Base-by-base conservation (phyloP, 306 rosid species). In the Lathyrus oleraceus region DNA sequence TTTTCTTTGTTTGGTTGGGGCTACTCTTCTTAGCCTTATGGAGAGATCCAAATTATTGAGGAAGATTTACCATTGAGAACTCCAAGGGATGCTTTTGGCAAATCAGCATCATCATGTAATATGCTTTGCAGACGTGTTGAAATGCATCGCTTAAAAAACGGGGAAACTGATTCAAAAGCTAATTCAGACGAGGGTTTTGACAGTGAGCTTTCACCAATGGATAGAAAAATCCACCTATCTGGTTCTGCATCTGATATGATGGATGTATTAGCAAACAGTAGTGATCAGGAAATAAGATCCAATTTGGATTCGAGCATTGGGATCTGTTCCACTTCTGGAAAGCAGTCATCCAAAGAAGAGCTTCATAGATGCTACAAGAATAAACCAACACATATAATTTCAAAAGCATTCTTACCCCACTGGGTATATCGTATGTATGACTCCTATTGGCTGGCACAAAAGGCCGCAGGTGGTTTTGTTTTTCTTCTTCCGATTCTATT, bases 401-500 rank as follows among this genome's bases (percentile, higher is more conserved):
- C 97, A 40, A 85, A 75, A 72, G 89, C 96, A 69, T 90, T 83
- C 72, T 93, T 70, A 87, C 98, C 98, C 11, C 83, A 81, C 59
- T 94, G 97, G 97, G 92, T 87, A 54, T 94, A 94, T 76, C 78
- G 79, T 36, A 94, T 94, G 97, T 86, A 83, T 52, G 97, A 91
- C 84, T 86, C 99, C 65, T 91, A 91, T 83, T 85, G 80, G 75
- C 96, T 90, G 74, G 96, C 96, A 53, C 87, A 88, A 81, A 87
- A 82, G 72, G 96, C 85, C 21, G 89, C 91, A 88, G 98, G 98
- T 90, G 81, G 61, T 52, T 77, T 60, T 71, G 40, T 28, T 81
- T 72, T 83, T 78, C 53, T 83, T 78, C 53, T 66, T 66, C 20
- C 40, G 19, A 38, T 72, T 39, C 44, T 4, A 63, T 7, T 47